These are phyloP conservation scores for Aureobasidium uvarum DNA, from an alignment of 2,329 filamentous ascomycete species.

Conservation along the genomic window DNA sequence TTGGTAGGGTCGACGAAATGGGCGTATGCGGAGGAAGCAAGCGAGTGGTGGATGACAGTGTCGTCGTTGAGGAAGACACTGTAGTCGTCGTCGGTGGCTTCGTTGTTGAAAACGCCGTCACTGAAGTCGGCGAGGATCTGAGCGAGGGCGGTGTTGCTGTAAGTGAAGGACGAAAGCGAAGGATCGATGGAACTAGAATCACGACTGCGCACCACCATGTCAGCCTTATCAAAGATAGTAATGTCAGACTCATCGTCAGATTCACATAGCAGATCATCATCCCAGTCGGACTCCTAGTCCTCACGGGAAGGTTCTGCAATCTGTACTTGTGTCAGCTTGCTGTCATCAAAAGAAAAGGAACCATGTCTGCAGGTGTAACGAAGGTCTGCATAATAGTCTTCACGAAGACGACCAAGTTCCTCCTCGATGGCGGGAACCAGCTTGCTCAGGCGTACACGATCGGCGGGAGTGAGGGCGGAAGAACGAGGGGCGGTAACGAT, in stretches of 20 bases:
- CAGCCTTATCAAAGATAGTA: background rate
- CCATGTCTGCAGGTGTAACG: background rate
- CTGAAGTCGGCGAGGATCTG: background rate
- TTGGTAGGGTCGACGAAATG: background rate
- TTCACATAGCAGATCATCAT: background rate
- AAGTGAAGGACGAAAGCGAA: background rate
- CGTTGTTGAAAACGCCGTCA: background rate
- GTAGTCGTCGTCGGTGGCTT: background rate
- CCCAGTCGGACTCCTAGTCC: constrained; percentile 22
- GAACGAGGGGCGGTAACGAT: background rate
- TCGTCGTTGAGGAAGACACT: background rate
- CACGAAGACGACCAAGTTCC: background rate
- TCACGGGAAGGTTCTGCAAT: background rate
- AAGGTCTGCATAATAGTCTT: background rate
- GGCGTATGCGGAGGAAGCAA: background rate
- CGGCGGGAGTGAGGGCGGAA: background rate
- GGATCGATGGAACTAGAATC: background rate
- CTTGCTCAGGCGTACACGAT: background rate
- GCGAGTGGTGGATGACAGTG: background rate
- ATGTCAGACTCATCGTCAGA: background rate
- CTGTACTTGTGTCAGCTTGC: background rate
- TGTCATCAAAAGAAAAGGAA: background rate
- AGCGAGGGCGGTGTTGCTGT: background rate
- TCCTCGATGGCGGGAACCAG: background rate
- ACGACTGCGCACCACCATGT: background rate